Percentiles rank a stretch among this genome's conserved stretches.
These are phyloP conservation scores for Kuraishia cidri DNA, from an alignment of 805 yeast genomes.

Conservation along the genomic window DNA sequence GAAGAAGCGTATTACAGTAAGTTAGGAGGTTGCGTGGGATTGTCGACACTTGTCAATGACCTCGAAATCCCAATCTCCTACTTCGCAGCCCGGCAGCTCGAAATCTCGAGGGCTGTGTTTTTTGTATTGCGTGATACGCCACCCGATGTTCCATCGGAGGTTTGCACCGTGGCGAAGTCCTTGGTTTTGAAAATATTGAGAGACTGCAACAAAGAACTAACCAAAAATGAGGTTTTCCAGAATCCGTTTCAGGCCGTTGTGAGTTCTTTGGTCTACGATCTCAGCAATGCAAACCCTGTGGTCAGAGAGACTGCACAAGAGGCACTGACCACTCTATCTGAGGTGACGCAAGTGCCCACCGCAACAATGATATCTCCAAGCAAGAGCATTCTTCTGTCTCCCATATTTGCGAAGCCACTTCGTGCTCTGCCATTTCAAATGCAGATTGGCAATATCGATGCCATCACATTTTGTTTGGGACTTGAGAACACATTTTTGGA, in stretches of 20 bases:
- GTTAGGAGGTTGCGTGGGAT: slow-evolving; percentile 83
- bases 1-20: slow-evolving; percentile 82
- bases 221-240: slow-evolving; percentile 53
- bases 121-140: slow-evolving; percentile 90
- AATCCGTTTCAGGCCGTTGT: slow-evolving; percentile 75
- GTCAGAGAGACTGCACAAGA: slow-evolving; percentile 79
- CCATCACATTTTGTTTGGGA: slow-evolving; percentile 84
- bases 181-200: slow-evolving; percentile 56
- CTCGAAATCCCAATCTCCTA: slow-evolving; percentile 60
- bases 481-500: slow-evolving; percentile 74
- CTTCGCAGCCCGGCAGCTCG: slow-evolving; percentile 73
- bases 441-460: slow-evolving; percentile 98
- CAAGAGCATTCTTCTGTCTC: slow-evolving; percentile 73
- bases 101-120: slow-evolving; percentile 76
- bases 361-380: slow-evolving; percentile 76
- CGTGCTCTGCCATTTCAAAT: slow-evolving; percentile 96
- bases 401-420: slow-evolving; percentile 93
- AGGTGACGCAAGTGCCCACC: slow-evolving; percentile 59
- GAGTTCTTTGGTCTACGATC: slow-evolving; percentile 86
- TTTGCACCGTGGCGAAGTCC: slow-evolving; percentile 61
- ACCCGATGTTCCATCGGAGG: slow-evolving; percentile 75
- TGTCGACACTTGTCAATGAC: slow-evolving; percentile 63
- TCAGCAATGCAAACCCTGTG: slow-evolving; percentile 77
- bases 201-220: slow-evolving; percentile 55
- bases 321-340: slow-evolving; percentile 59